Conservation (phyloP, 2,329 filamentous ascomycete species). For the Talaromyces sp. region DNA sequence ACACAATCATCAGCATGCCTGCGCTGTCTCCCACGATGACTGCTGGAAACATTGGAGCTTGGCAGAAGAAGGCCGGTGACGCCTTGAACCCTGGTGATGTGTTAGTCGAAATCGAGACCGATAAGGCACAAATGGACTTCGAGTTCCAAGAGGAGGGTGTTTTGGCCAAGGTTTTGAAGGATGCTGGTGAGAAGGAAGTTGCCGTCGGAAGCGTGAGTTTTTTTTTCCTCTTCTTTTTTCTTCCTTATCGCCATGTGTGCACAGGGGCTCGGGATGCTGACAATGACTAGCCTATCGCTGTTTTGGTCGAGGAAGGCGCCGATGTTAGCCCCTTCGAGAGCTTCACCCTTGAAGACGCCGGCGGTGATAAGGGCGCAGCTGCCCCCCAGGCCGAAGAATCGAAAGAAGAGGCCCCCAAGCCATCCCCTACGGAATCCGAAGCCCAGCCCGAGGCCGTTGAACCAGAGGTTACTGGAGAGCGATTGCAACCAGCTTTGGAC, state of each 20-base stretch:
- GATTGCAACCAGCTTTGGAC: slow-evolving; percentile 77
- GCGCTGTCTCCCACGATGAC: slow-evolving; percentile 98
- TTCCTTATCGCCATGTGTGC: background rate
- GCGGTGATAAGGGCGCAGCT: slow-evolving; percentile 68
- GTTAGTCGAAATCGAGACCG: slow-evolving; percentile 96
- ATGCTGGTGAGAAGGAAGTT: slow-evolving; percentile 89
- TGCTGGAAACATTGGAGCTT: slow-evolving; percentile 88
- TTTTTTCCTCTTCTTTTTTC: background rate
- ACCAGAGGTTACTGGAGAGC: slow-evolving; percentile 68
- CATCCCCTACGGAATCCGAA: slow-evolving; percentile 48
- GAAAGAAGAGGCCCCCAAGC: slow-evolving; percentile 40
- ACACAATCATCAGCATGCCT: slow-evolving; percentile 96
- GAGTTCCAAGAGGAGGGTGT: slow-evolving; percentile 98
- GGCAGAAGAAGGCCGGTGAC: slow-evolving; percentile 97
- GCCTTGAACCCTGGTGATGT: slow-evolving; percentile 85
- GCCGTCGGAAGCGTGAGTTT: slow-evolving; percentile 84
- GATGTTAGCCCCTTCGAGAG: slow-evolving; percentile 84
- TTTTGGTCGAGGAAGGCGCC: slow-evolving; percentile 86
- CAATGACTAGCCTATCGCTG: slow-evolving; percentile 74
- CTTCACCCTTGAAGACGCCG: slow-evolving; percentile 85
- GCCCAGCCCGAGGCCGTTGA: slow-evolving; percentile 51
- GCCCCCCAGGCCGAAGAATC: slow-evolving; percentile 60
- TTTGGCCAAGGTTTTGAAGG: slow-evolving; percentile 88
- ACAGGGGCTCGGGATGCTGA: slow-evolving; percentile 14
- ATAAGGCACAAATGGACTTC: slow-evolving; percentile 99